Evolutionary conservation across 208 protist species (phyloP).

Genomic region (Crithidia acanthocephali): DNA sequence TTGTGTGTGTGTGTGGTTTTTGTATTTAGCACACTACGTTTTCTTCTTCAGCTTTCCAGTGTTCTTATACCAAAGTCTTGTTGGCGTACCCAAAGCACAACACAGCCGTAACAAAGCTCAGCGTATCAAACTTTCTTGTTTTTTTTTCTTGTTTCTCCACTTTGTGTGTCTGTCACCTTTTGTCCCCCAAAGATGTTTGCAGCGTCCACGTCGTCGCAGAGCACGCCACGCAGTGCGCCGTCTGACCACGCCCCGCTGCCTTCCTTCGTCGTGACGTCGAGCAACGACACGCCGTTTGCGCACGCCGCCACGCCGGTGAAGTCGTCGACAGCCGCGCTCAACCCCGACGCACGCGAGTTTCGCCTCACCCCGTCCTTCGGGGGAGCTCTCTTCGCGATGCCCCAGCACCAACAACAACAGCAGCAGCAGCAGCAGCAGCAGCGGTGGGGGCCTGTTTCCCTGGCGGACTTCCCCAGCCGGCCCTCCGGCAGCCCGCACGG

Average conservation of each 20-base stretch:
- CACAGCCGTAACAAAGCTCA: no score
- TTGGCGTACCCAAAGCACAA: no score
- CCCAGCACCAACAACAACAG: no score
- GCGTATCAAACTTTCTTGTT: background rate
- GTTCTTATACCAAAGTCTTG: no score
- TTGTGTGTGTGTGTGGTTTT: no score
- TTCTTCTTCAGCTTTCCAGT: no score
- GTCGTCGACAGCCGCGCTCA: constrained; percentile 9
- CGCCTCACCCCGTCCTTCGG: constrained; percentile 21
- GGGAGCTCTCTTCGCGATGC: constrained; percentile 36
- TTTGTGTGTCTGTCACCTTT: background rate
- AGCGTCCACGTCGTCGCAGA: constrained; percentile 11
- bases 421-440: constrained; percentile 8
- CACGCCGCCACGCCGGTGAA: constrained; percentile 6
- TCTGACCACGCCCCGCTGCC: background rate
- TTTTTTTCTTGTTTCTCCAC: background rate
- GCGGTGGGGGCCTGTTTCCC: background rate
- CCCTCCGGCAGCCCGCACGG: background rate
- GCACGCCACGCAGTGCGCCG: constrained; percentile 1
- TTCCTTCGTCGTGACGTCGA: constrained; percentile 33
- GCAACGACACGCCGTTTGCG: constrained; percentile 21
- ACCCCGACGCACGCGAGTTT: constrained; percentile 35
- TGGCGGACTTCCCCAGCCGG: constrained; percentile 10
- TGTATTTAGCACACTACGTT: no score
- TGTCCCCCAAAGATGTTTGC: background rate